Base-by-base conservation (phyloP, 1,139 yeast genomes). In the Candida labiduridarum region DNA sequence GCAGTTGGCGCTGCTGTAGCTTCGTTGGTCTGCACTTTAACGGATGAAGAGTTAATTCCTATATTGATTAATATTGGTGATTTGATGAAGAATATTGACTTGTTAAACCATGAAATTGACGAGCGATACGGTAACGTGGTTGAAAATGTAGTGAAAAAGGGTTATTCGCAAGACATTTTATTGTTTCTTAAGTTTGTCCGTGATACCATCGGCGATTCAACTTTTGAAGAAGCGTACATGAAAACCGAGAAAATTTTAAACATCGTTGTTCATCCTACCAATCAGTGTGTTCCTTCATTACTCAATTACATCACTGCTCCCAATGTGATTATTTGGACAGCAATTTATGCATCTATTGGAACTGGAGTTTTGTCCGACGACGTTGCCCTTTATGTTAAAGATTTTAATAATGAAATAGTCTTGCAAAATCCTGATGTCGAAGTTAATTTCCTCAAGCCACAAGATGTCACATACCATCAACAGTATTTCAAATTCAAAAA, bases 1-100 rank as follows among this genome's bases (percentile, higher is more conserved):
- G 95, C 97, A 0, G 90, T 90, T 51, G 98, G 98, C 1, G 96
- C 98, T 0, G 87, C 94, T 1, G 94, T 91, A 22, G 98, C 96
- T 0, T 84, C 96, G 0, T 71, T 90, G 44, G 89, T 88, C 1
- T 89, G 97, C 60, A 82, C 90, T 7, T 71, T 87, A 50, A 70
- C 76, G 2, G 83, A 84, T 55, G 72, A 77, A 25, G 87, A 86
- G 55, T 72, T 82, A 42, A 70, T 72, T n/a, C 82, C 75, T 34
- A 77, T 73, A 46, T 78, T 80, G 57, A 62, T 69, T 2, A 64
- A 73, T 59, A 76, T 76, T 59, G 78, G 74, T 58, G 79, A 72
- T 64, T 82, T 72, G 50, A 80, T 79, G 80, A 82, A 71, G 57
- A 76, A 73, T 49, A 72, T 77, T 22, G 81, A 78, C 56, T 57